Base-by-base conservation (phyloP, 2,329 filamentous ascomycete genomes). In the Aspergillus uvarum region DNA sequence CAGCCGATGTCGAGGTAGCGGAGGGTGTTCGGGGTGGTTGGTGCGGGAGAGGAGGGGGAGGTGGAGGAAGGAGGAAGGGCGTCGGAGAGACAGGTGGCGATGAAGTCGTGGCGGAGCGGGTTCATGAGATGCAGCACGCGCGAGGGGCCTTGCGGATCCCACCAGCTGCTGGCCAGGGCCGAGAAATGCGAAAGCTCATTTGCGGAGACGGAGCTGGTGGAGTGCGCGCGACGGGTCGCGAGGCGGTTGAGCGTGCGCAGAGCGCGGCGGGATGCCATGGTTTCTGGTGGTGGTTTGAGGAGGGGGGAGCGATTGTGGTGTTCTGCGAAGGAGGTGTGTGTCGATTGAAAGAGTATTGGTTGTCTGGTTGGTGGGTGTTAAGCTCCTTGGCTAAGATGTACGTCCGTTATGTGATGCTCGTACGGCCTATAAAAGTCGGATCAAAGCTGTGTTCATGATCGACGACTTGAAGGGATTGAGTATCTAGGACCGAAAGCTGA, bases 111-210 rank as follows among this genome's bases (percentile, higher is more conserved):
- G 35, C 95, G 92, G 50, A 96, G 86, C 1, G 95, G 95, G 79
- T 99, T 98, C 94, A 99, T 98, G 67, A 96, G 88, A 77, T 99
- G 95, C 2, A 99, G 87, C 60, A 97, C 87, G 44, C 94, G 87
- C 4, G 92, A 97, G 6, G 94, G 89, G 54, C 95, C 95, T 72
- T 96, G 88, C 1, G 94, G 91, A 77, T 98, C 93, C 95, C 95
- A 99, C 95, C 95, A 99, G 70, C 89, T 89, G 66, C 90, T 91
- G 65, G 95, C 95, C 70, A 99, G 91, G 64, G 87, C 87, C 72
- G 92, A 92, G 85, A 99, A 99, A 81, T 99, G 95, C 19, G 90
- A 90, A 65, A 99, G 87, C 80, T 99, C 94, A 66, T 89, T 86
- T 56, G 90, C 85, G 70, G 96, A 96, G 77, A 99, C 91, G 58